A percentile compares a stretch with the other conserved stretches of the same genome.
phyloP scores from a whole-genome alignment of 1,139 yeast species.

The Suhomyces guaymorum region DNA sequence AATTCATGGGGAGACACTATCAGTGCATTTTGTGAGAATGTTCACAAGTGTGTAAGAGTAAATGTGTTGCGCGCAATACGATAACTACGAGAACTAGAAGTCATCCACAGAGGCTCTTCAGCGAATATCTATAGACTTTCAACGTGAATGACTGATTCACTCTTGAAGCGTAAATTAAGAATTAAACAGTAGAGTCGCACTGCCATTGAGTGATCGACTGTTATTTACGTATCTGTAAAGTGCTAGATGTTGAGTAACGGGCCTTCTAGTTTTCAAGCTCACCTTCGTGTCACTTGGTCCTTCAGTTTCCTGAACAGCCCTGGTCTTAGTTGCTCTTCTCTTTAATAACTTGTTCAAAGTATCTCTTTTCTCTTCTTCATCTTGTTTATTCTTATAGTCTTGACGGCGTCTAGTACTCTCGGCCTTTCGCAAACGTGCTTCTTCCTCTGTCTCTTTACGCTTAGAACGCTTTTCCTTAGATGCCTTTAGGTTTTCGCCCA shows the following conservation, averaged over 20 bases:
- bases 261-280: constrained; percentile 35
- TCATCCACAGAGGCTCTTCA: no score
- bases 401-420: constrained; percentile 89
- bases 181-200: constrained; percentile 8
- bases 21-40: no score
- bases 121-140: background rate
- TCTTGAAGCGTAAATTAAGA: background rate
- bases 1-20: no score
- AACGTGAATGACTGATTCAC: no score
- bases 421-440: constrained; percentile 75
- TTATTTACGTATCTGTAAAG: constrained; percentile 37
- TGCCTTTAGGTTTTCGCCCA: constrained; percentile 27
- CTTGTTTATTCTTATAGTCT: constrained; percentile 76
- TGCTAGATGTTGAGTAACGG: constrained; percentile 36
- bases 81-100: background rate
- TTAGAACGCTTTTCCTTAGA: constrained; percentile 29
- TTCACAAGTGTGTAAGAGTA: no score
- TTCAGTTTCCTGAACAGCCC: constrained; percentile 41
- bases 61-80: no score
- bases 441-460: constrained; percentile 76
- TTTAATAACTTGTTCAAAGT: constrained; percentile 83
- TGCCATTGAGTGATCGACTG: constrained; percentile 12
- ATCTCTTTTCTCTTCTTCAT: constrained; percentile 91
- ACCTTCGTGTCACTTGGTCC: constrained; percentile 26
- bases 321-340: constrained; percentile 73